Evolutionary conservation across 1,284 basidiomycete species (phyloP), one percentile per base, ranked within the genome.

Genomic region (Moniliella sp.): DNA sequence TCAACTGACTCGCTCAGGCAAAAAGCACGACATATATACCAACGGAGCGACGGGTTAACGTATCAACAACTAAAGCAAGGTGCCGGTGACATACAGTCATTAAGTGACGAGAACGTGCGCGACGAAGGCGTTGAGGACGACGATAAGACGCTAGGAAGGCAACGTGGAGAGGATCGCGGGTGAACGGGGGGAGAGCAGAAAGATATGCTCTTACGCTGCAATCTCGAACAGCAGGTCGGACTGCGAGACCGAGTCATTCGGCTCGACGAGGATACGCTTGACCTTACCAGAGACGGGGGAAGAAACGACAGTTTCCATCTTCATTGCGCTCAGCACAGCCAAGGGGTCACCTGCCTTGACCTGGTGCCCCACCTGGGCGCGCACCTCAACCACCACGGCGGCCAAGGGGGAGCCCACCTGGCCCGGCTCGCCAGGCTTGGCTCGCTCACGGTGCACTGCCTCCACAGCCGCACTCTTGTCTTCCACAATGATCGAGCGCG

Each of bases 331-430:
- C 48, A 63, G 57, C 36, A 64, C 55, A 42, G 76, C 78, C 40
- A 84, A 65, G 43, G 82, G 79, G 64, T 99, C 91, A 40, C 91
- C 91, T 63, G 83, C 88, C 75, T 80, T 91, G 64, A 99, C 82
- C 57, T 84, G 76, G 42, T 84, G 78, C 30, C 83, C 84, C 64
- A 93, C 86, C 66, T 91, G 83, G 41, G 91, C 86, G 46, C 88
- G 71, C 32, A 99, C 81, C 63, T 97, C 91, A 15, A 97, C 78
- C 31, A 97, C 83, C 31, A 97, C 88, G 66, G 86, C 88, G 37
- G 82, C 81, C 39, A 63, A 45, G 0, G 60, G 60, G 28, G 83
- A 81, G 41, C 86, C 88, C 40, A 97, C 77, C 23, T 80, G 86
- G 44, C 91, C 88, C 37, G 91, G 86, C 58, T 88, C 86, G 42